Base-by-base conservation (phyloP, 306 rosid genomes). In the Argentina anserina region DNA sequence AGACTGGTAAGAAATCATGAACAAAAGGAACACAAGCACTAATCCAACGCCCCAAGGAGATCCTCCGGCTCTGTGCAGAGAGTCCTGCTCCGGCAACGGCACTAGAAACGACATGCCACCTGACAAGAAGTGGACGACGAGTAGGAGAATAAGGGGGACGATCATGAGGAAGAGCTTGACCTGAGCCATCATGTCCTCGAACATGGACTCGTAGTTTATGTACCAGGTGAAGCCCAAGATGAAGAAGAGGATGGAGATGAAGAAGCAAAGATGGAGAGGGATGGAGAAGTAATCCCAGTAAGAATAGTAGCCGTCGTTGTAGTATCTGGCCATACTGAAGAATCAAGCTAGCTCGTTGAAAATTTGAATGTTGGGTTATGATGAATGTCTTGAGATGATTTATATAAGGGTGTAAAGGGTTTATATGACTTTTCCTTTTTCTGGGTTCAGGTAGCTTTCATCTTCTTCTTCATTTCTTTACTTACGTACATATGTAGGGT, bases 41-140 rank as follows among this genome's bases (percentile, higher is more conserved):
- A 86, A 56, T 0, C 78, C 96, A 0, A 93, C 89, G 3, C 98
- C 98, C 96, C 96, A 93, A 0, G 98, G 98, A 2, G 98, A 90
- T 1, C 89, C 96, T 17, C 96, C 94, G 13, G 94, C 98, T 7
- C 92, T 79, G 45, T 90, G 97, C 34, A 93, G 82, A 20, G 90
- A 83, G 0, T 93, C 89, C 62, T 65, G 81, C 60, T 89, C 90
- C 0, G 94, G 90, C 34, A 81, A 77, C 1, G 90, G 93, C 12
- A 79, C 2, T 1, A 83, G 65, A 50, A 78, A 73, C 0, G 90
- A 64, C 3, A 75, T 25, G 7, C 84, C 86, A 3, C 74, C 78
- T 0, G 97, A 86, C 25, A 90, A 82, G 83, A 87, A 84, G 75
- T 86, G 90, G 47, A 90, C 80, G 20, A 80, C 9, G 0, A 93